Evolutionary conservation across 176 grass and related monocot genomes (phyloP).

Genomic region (Hordeum marinum): DNA sequence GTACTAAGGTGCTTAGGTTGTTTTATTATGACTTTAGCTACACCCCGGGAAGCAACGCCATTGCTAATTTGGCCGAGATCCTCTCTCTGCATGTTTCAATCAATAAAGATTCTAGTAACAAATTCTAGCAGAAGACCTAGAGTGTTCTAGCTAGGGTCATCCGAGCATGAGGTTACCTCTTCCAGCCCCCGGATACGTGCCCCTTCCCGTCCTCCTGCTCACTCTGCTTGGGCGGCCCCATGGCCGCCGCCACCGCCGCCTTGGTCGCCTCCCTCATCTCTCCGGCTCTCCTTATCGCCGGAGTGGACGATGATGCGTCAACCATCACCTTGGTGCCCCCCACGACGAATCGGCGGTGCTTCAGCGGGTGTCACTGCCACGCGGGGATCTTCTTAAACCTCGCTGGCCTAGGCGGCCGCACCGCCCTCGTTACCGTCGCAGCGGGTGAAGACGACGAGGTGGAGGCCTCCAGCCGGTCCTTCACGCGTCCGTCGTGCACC

Average conservation of each 20-base stretch:
- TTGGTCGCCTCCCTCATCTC: background rate
- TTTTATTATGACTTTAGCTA: too few species aligned
- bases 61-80: too few species aligned
- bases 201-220: conserved; percentile 22
- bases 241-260: background rate
- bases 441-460: background rate
- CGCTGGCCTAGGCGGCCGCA: conserved; percentile 24
- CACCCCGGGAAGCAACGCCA: too few species aligned
- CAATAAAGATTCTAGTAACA: too few species aligned
- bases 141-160: too few species aligned
- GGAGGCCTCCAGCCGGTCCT: conserved; percentile 31
- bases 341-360: conserved; percentile 35
- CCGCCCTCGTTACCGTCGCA: conserved; percentile 5
- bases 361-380: conserved; percentile 42
- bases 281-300: background rate
- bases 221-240: background rate
- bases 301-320: conserved; percentile 2
- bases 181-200: conserved; percentile 50
- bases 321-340: conserved; percentile 30
- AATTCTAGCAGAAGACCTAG: too few species aligned
- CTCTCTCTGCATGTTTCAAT: too few species aligned
- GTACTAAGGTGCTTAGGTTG: too few species aligned
- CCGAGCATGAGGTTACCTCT: conserved; percentile 42
- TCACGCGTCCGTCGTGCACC: conserved; percentile 39
- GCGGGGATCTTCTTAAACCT: conserved; percentile 26